phyloP scores from a whole-genome alignment of 495 filamentous ascomycete genomes.

The Talaromyces liani region DNA sequence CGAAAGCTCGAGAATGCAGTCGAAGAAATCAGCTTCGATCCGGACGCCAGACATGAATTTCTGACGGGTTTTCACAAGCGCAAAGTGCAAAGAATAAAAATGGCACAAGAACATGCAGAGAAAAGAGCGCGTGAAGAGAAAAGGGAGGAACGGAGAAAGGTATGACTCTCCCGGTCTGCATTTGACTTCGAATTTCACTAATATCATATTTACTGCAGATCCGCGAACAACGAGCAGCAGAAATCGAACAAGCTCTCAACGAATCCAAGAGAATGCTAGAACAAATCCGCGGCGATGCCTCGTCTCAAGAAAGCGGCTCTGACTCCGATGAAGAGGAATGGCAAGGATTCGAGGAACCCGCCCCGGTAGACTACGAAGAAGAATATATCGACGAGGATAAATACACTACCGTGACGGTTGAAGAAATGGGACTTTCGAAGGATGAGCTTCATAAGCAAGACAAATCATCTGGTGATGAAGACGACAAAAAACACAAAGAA shows the following conservation, averaged over 20 bases:
- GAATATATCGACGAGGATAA: slow-evolving; percentile 96
- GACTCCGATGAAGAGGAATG: slow-evolving; percentile 47
- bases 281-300: slow-evolving; percentile 42
- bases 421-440: slow-evolving; percentile 75
- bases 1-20: slow-evolving; percentile 52
- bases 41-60: slow-evolving; percentile 67
- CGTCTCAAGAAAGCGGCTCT: slow-evolving; percentile 9
- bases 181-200: slow-evolving; percentile 3
- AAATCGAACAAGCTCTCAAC: slow-evolving; percentile 70
- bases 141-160: slow-evolving; percentile 63
- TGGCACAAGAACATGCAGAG: slow-evolving; percentile 70
- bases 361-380: slow-evolving; percentile 69
- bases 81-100: slow-evolving; percentile 73
- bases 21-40: slow-evolving; percentile 81
- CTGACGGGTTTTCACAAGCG: slow-evolving; percentile 95
- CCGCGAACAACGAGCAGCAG: slow-evolving; percentile 67
- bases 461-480: slow-evolving; percentile 3
- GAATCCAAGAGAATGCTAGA: slow-evolving; percentile 56
- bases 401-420: slow-evolving; percentile 88
- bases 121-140: slow-evolving; percentile 68
- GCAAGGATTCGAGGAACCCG: slow-evolving; percentile 53
- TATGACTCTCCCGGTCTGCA: slow-evolving; percentile 21
- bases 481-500: slow-evolving; percentile 3
- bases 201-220: slow-evolving; percentile 44
- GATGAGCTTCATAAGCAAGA: slow-evolving; percentile 54